Conservation (phyloP, 345 rosid genomes). For the Citrus trifoliata region DNA sequence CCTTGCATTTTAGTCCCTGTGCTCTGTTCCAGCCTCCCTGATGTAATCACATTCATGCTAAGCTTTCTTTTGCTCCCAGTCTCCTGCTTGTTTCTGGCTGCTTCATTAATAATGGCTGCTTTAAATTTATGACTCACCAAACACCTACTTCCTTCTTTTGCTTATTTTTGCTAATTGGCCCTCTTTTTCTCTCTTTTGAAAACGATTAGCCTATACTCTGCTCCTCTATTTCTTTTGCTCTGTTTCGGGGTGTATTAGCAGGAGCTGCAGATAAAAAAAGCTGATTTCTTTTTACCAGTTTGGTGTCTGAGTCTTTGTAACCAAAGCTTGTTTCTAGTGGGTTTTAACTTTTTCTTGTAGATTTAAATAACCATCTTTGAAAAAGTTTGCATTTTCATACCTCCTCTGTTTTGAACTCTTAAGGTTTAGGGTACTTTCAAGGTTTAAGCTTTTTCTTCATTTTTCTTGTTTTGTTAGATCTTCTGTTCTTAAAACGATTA, state of each 20-base stretch:
- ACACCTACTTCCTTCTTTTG: not conserved
- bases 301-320: not conserved
- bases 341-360: not conserved
- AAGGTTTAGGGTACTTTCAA: not conserved
- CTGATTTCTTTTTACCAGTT: not conserved
- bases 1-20: not conserved
- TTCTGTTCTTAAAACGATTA: not conserved
- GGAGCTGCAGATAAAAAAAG: not conserved
- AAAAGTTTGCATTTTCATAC: not conserved
- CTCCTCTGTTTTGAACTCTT: not conserved
- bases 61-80: no score
- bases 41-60: no score
- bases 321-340: not conserved
- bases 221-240: not conserved
- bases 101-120: constrained; percentile 4
- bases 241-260: not conserved
- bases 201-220: not conserved
- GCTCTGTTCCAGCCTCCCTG: not conserved
- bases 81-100: not conserved
- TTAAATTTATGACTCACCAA: not conserved
- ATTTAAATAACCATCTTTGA: not conserved
- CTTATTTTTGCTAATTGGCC: not conserved
- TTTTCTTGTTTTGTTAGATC: not conserved
- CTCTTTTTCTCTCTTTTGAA: not conserved
- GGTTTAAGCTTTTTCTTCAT: not conserved